Percentiles rank a stretch among this genome's conserved stretches.
Evolutionary conservation across 1,284 basidiomycete genomes (phyloP).

Genomic region (Microbotryum saponariae): DNA sequence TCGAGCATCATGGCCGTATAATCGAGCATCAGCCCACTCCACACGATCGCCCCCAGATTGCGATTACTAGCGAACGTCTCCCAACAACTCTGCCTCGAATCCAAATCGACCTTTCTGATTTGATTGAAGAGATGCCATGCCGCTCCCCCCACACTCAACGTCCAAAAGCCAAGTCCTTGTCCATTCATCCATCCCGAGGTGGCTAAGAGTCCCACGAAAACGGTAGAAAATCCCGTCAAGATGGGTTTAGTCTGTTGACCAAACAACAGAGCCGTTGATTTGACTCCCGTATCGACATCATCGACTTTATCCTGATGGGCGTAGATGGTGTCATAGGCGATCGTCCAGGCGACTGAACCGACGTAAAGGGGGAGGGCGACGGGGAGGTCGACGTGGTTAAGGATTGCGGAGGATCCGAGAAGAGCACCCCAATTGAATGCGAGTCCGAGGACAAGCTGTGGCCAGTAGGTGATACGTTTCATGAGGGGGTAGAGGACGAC

Average conservation of each 20-base stretch:
- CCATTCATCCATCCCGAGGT: constrained; percentile 70
- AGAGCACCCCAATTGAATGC: constrained; percentile 97
- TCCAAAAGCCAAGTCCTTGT: constrained; percentile 69
- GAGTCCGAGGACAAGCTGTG: constrained; percentile 84
- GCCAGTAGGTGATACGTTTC: constrained; percentile 97
- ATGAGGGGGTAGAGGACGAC: constrained; percentile 91
- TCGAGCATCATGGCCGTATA: constrained; percentile 46
- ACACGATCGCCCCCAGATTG: constrained; percentile 80
- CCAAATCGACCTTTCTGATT: constrained; percentile 59
- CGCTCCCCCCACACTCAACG: constrained; percentile 61
- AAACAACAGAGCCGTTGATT: constrained; percentile 89
- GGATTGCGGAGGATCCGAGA: constrained; percentile 91
- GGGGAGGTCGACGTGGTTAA: constrained; percentile 70
- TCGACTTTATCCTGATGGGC: constrained; percentile 97
- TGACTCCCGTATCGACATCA: constrained; percentile 81
- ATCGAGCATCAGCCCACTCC: constrained; percentile 72
- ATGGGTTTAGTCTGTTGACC: constrained; percentile 67
- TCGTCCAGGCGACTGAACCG: constrained; percentile 83
- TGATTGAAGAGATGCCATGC: constrained; percentile 74
- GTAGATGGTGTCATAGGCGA: constrained; percentile 97
- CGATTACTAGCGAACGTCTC: constrained; percentile 81
- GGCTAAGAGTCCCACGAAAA: constrained; percentile 65
- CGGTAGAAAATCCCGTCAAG: constrained; percentile 63
- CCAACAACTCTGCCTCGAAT: constrained; percentile 80
- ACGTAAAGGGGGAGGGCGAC: constrained; percentile 82